Base-by-base conservation (phyloP, 2,329 filamentous ascomycete species). In the Cladosporium austrohemisphaericum region DNA sequence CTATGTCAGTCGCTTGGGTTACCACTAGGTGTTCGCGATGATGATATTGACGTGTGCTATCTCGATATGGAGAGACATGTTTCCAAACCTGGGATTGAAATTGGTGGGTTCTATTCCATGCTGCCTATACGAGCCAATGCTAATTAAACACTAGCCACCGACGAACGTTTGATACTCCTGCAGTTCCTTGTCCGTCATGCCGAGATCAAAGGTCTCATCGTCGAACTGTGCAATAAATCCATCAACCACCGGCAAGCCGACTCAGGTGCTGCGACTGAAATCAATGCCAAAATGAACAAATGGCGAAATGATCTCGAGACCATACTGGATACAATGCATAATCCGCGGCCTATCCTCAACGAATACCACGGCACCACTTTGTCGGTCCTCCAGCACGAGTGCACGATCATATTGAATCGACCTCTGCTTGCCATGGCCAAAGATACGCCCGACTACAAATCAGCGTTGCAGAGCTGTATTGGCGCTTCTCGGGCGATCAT, bases 41-140 rank as follows among this genome's bases (percentile, higher is more conserved):
- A 80, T 35, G 78, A 81, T 49, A 62, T 81, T 5, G 79, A 81
- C 55, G 78, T 81, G 1, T 81, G 79, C 53, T 77, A 77, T 49
- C 75, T 74, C 0, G 71, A 70, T 0, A 61, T 72, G 2, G 77
- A 80, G 55, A 60, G 60, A 2, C 77, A 80, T 36, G 32, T 31
- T 20, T 33, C 37, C 7, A 43, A 41, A 35, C 28, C 46, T 28
- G 46, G 46, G 11, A 35, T 49, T 19, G 28, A 28, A 3, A 49
- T 49, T 8, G 37, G 46, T 49, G 16, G 16, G 29, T 5, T 11
- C 7, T 22, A 16, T 26, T 22, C 22, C 18, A 6, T 19, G 2
- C 18, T 13, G n/a, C 3, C 16, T 20, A 5, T 38, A 13, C 8
- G 1, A 11, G 11, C 2, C 25, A 2, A 18, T 33, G 16, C 46